phyloP scores from a whole-genome alignment of 805 yeast species.

The Candida manassasensis region DNA sequence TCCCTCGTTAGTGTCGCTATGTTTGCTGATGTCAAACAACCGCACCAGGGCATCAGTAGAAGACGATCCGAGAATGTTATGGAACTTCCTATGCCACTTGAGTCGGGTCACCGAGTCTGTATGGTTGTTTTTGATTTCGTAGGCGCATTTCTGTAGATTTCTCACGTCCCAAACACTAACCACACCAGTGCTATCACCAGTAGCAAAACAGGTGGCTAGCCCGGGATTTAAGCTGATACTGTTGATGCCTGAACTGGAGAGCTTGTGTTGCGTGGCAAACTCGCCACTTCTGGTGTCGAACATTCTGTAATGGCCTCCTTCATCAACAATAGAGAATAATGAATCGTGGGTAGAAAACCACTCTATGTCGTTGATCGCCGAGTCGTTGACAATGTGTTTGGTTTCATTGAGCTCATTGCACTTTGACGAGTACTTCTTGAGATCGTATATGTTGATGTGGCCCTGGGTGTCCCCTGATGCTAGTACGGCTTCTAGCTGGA shows the following conservation, averaged over 20 bases:
- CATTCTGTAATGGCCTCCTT: constrained; percentile 47
- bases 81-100: constrained; percentile 64
- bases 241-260: constrained; percentile 42
- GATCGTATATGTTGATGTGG: constrained; percentile 61
- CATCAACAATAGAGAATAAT: constrained; percentile 64
- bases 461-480: constrained; percentile 65
- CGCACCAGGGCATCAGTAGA: constrained; percentile 62
- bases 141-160: constrained; percentile 9
- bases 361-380: constrained; percentile 66
- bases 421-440: constrained; percentile 34
- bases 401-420: constrained; percentile 3
- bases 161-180: constrained; percentile 67
- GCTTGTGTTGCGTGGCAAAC: constrained; percentile 1
- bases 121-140: constrained; percentile 34
- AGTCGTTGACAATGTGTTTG: constrained; percentile 22
- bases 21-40: constrained; percentile 49
- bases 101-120: constrained; percentile 55
- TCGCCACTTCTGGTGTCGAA: constrained; percentile 46
- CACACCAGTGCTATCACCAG: constrained; percentile 60
- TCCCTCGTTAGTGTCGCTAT: constrained; percentile 16
- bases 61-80: constrained; percentile 56
- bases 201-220: constrained; percentile 53
- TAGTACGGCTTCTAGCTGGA: constrained; percentile 52
- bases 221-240: constrained; percentile 56
- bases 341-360: constrained; percentile 64